Base-by-base conservation (phyloP, 2,329 filamentous ascomycete species). In the Chrysoporthe austroafricana region DNA sequence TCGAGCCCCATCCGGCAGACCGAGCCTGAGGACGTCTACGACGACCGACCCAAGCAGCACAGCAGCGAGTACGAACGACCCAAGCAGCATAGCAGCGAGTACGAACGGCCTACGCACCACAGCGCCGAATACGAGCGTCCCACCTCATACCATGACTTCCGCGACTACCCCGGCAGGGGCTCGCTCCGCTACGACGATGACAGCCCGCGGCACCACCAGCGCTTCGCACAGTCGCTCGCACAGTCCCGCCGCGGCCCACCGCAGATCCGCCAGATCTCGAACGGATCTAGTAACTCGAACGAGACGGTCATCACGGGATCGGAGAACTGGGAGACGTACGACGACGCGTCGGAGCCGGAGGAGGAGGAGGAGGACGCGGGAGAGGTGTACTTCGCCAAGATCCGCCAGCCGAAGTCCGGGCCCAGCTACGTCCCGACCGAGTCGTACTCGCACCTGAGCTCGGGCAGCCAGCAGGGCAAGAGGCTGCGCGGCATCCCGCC, bases 241-340 rank as follows among this genome's bases (percentile, higher is more conserved):
- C 79, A 80, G 43, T 80, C 79, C 18, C 16, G 26, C 0, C 43
- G 59, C 79, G 77, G 13, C 79, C 79, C 0, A 79, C 83, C 2
- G 83, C 82, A 1, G 59, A 84, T 70, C 62, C 68, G 93, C 60
- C 92, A 95, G 73, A 89, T 91, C 18, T 93, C 90, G 7, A 89
- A 89, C 71, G 90, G 90, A 0, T 94, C 92, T 65, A 68, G 59
- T 46, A 67, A 66, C 56, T 70, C 68, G n/a, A 70, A 65, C 16
- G 66, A 56, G n/a, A 93, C 91, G 1, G 85, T 85, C 32, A 85
- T 91, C 36, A 93, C 92, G 5, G 93, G 92, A 1, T 97, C 93
- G 3, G 95, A 98, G 79, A 98, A 98, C 77, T 98, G 95, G 95
- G 95, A 98, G 79, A 97, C 94, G 11, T 98, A 96, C 74, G 94